Conservation (phyloP, 2,329 filamentous ascomycete genomes). For the Diaporthe citri region DNA sequence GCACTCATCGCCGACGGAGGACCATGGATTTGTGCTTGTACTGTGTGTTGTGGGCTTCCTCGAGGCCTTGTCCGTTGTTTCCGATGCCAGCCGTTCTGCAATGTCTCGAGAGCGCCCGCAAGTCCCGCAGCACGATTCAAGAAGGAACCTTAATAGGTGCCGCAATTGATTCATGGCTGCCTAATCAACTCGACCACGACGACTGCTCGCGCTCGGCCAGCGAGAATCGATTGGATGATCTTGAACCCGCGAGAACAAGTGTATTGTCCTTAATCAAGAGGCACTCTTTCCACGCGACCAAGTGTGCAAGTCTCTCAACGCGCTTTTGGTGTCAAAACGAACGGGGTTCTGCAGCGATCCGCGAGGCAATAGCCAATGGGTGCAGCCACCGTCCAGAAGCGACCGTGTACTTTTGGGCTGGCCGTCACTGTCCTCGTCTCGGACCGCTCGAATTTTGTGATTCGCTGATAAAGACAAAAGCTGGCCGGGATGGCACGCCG, state of each 20-base stretch:
- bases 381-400: constrained; percentile 22
- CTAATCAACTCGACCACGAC: not conserved
- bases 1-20: constrained; percentile 13
- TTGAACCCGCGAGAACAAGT: constrained; percentile 27
- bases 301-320: not conserved
- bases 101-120: not conserved
- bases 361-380: constrained; percentile 17
- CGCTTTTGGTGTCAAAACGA: not conserved
- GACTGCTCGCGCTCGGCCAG: not conserved
- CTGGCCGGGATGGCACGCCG: constrained; percentile 28
- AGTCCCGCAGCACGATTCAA: constrained; percentile 19
- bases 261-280: constrained; percentile 12
- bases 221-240: constrained; percentile 5
- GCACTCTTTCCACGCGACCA: not conserved
- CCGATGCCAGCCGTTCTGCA: constrained; percentile 4
- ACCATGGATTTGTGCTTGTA: not conserved
- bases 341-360: constrained; percentile 25
- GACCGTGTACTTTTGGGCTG: constrained; percentile 22
- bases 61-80: not conserved
- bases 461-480: constrained; percentile 36
- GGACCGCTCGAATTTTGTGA: constrained; percentile 38
- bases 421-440: constrained; percentile 14
- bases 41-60: not conserved
- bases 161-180: constrained; percentile 10
- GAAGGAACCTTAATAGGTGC: constrained; percentile 8